Evolutionary conservation across 73 alveolate species (phyloP).

Genomic region (Effrenium voratum): DNA sequence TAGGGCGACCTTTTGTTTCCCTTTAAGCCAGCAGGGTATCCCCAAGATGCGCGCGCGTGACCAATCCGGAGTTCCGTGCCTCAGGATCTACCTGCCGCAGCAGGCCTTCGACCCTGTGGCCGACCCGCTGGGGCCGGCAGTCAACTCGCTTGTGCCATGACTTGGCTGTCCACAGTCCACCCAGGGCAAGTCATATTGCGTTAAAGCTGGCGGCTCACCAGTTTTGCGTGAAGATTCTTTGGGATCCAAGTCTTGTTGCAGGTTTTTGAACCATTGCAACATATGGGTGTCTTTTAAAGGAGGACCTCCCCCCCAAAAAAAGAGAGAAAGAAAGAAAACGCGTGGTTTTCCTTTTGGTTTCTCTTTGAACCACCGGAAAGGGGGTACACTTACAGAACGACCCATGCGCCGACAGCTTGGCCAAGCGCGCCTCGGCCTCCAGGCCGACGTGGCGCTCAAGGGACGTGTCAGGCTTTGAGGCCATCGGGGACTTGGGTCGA

Average conservation of each 20-base stretch:
- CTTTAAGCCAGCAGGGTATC: too few species aligned
- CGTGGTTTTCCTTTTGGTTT: neutral
- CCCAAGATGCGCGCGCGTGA: too few species aligned
- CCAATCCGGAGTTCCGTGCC: too few species aligned
- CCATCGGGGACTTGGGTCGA: too few species aligned
- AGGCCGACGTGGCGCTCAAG: constrained; percentile 59
- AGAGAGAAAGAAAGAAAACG: neutral
- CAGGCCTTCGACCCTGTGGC: constrained; percentile 63
- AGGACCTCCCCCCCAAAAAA: neutral
- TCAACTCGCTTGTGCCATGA: neutral
- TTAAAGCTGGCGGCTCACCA: neutral
- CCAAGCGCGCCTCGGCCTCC: neutral
- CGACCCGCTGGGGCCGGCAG: constrained; percentile 3
- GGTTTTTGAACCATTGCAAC: neutral
- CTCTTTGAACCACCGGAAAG: neutral
- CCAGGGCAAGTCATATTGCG: neutral
- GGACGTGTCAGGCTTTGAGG: constrained; percentile 87
- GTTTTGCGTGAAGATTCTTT: neutral
- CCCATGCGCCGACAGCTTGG: too few species aligned
- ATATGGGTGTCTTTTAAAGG: neutral
- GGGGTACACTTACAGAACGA: neutral
- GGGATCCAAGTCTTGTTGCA: neutral
- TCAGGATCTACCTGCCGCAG: constrained; percentile 76
- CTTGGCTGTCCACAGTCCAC: neutral
- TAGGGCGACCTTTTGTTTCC: too few species aligned